These are phyloP conservation scores for Mortierella antarctica DNA, from an alignment of 192 early-diverging fungal genomes.

Conservation along the genomic window DNA sequence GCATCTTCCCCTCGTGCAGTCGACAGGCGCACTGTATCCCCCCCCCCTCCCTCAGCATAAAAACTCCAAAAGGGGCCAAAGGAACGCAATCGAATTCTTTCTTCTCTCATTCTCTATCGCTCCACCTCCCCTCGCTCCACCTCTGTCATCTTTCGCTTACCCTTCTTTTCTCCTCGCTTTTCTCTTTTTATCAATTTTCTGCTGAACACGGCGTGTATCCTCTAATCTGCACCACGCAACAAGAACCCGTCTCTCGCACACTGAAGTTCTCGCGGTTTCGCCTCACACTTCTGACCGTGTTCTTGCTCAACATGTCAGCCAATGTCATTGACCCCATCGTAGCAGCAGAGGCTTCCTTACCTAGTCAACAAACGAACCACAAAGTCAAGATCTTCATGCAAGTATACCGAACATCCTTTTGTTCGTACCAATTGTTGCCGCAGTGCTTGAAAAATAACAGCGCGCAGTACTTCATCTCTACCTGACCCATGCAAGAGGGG, in stretches of 20 bases:
- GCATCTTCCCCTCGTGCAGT: too few relatives aligned
- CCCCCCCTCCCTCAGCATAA: too few relatives aligned
- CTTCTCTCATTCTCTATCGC: not conserved
- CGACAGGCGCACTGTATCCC: too few relatives aligned
- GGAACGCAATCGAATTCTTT: not conserved
- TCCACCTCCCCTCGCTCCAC: not conserved
- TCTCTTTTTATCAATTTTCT: too few relatives aligned
- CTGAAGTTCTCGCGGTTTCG: too few relatives aligned
- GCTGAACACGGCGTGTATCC: too few relatives aligned
- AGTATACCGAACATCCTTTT: not conserved
- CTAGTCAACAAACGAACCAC: conserved; percentile 22
- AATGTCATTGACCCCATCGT: not conserved
- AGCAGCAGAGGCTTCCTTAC: not conserved
- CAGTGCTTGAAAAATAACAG: too few relatives aligned
- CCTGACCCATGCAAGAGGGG: too few relatives aligned
- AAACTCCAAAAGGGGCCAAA: not conserved
- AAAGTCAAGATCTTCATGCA: conserved; percentile 52
- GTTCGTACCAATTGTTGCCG: not conserved
- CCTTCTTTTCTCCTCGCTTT: not conserved
- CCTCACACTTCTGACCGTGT: too few relatives aligned
- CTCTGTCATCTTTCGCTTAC: not conserved
- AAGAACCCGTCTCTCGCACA: too few relatives aligned
- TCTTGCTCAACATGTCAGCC: not conserved
- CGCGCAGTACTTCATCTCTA: too few relatives aligned
- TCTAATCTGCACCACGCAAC: too few relatives aligned